Evolutionary conservation across 2,329 filamentous ascomycete species (phyloP).

Genomic region (Aureobasidium musti): DNA sequence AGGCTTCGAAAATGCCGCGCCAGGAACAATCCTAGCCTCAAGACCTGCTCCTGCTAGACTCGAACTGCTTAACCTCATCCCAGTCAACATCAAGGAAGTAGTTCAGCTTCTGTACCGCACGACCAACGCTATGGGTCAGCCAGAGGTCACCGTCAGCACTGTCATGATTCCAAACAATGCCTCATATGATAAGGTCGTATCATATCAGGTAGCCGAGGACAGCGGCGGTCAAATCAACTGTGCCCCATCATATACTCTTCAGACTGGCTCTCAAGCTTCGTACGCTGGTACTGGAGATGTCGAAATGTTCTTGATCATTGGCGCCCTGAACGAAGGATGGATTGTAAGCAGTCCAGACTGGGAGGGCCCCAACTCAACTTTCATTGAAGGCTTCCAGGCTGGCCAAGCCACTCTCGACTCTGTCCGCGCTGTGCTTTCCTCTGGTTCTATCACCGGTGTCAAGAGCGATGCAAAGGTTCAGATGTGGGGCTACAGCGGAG

Average conservation of each 20-base stretch:
- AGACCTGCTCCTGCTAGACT: neutral
- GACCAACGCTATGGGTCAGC: neutral
- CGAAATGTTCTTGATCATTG: conserved; percentile 21
- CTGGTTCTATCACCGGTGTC: conserved; percentile 11
- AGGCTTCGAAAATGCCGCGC: conserved; percentile 33
- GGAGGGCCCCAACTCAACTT: conserved; percentile 36
- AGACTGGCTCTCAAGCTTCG: neutral
- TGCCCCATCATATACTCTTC: conserved; percentile 28
- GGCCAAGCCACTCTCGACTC: conserved; percentile 38
- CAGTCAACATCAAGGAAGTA: neutral
- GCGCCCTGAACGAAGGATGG: conserved; percentile 34
- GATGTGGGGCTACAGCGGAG: conserved; percentile 37
- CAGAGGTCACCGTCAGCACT: neutral
- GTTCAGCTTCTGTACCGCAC: neutral
- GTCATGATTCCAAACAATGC: neutral
- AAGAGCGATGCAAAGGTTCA: conserved; percentile 23
- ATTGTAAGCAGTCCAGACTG: conserved; percentile 36
- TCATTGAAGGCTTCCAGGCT: conserved; percentile 33
- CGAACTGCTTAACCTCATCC: neutral
- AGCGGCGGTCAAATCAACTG: conserved; percentile 9
- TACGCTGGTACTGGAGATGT: neutral
- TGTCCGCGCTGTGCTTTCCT: conserved; percentile 35
- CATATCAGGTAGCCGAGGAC: neutral
- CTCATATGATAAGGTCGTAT: neutral
- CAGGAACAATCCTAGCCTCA: conserved; percentile 35